phyloP scores from a whole-genome alignment of 441 rosid genomes.

The Gossypium armourianum region DNA sequence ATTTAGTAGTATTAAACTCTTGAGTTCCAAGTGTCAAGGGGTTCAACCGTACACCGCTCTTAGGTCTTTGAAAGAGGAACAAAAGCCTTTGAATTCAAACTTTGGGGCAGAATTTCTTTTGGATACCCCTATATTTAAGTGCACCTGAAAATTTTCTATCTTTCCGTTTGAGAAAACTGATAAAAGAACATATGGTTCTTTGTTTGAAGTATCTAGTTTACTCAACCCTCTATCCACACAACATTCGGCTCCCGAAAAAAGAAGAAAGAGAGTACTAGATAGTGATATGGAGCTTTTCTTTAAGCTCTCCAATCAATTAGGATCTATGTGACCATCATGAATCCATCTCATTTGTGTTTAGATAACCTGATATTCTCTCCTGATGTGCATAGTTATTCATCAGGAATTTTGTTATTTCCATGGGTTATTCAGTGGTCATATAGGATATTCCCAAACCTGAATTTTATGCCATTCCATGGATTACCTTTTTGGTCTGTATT shows the following conservation, averaged over 20 bases:
- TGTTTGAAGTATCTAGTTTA: neutral
- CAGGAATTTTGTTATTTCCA: neutral
- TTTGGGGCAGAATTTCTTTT: neutral
- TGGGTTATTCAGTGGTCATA: neutral
- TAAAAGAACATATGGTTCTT: neutral
- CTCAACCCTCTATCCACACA: neutral
- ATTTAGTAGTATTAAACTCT: neutral
- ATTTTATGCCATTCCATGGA: neutral
- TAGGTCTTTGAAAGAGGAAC: neutral
- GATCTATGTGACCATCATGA: neutral
- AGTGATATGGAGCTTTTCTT: neutral
- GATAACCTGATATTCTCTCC: neutral
- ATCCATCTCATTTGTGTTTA: neutral
- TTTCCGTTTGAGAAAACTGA: neutral
- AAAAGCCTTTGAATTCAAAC: neutral
- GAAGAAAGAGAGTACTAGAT: neutral
- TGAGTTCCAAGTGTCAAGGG: constrained; percentile 1
- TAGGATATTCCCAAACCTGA: neutral
- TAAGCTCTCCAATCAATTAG: neutral
- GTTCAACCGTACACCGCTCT: neutral
- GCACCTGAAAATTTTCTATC: neutral
- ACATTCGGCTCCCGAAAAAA: neutral
- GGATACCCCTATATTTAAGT: neutral
- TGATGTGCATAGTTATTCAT: neutral
- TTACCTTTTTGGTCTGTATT: constrained; percentile 2